Evolutionary conservation across 1,284 basidiomycete genomes (phyloP), one percentile per base, ranked within the genome.

Genomic region (Porogramme epimiltina): DNA sequence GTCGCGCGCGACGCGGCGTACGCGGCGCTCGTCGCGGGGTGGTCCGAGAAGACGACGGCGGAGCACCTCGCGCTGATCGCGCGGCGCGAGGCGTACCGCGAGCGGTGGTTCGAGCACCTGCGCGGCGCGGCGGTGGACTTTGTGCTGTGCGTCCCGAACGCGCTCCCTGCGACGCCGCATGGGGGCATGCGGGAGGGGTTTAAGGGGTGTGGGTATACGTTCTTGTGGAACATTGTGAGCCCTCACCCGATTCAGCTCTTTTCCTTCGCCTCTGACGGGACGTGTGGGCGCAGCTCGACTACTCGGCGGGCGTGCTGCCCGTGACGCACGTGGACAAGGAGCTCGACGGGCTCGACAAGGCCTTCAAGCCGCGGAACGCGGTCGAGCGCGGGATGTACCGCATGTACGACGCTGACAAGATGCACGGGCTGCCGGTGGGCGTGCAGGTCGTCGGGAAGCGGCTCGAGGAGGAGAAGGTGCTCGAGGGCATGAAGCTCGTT

Each of bases 301-400:
- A 81, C 36, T 74, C 86, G 0, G 86, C 86, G 0, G 89, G 87
- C 2, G 81, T 89, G 3, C 59, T 92, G 1, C 91, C 91, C 4
- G 82, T 92, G 31, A 86, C 86, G 0, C 76, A 76, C 42, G 90
- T 93, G 42, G 75, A 87, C 63, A 64, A 72, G 3, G 62, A 66
- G 3, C 66, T 73, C n/a, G 91, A 93, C 63, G 69, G 68, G 1
- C 69, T 84, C 0, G 46, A 55, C 0, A 66, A 73, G n/a, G 33
- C 45, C 18, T 76, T 80, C 59, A 67, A 69, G 18, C 53, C 62
- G 3, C 51, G 60, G 47, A 69, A 66, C 45, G 49, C 56, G 0
- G 58, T 68, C 28, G 64, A 67, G 45, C 58, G 60, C 33, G 58
- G 59, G 19, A 51, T 63, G 51, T 75, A 76, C 57, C 61, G 57